A percentile compares a stretch with the other conserved stretches of the same genome.
phyloP scores from a whole-genome alignment of 345 rosid genomes.

The Pistacia atlantica region DNA sequence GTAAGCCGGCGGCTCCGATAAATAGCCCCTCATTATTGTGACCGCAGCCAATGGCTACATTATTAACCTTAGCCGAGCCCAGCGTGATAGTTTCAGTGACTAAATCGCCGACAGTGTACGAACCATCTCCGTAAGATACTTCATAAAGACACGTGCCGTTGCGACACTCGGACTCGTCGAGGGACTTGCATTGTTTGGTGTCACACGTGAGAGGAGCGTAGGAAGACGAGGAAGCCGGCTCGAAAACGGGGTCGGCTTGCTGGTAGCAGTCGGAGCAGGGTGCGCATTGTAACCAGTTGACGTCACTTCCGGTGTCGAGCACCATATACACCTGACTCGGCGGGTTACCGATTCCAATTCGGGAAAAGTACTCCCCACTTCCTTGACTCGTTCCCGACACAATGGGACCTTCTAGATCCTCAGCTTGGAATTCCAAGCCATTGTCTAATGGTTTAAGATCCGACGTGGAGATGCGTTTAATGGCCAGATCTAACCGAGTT shows the following conservation, averaged over 20 bases:
- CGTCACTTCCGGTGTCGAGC: slow-evolving; percentile 86
- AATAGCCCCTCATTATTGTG: slow-evolving; percentile 83
- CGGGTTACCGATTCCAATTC: slow-evolving; percentile 81
- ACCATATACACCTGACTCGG: slow-evolving; percentile 71
- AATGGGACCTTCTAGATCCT: slow-evolving; percentile 54
- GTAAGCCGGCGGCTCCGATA: slow-evolving; percentile 82
- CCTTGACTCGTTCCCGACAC: slow-evolving; percentile 84
- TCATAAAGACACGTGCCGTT: slow-evolving; percentile 74
- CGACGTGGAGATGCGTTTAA: slow-evolving; percentile 35
- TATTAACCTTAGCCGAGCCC: slow-evolving; percentile 54
- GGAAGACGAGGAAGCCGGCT: slow-evolving; percentile 69
- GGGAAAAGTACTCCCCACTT: slow-evolving; percentile 93
- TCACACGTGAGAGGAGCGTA: slow-evolving; percentile 65
- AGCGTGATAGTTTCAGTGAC: slow-evolving; percentile 73
- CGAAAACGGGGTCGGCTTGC: slow-evolving; percentile 85
- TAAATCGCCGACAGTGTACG: slow-evolving; percentile 83
- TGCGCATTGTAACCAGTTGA: slow-evolving; percentile 87
- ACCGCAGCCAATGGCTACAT: slow-evolving; percentile 84
- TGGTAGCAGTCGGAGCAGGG: slow-evolving; percentile 92
- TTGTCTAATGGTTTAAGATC: slow-evolving; percentile 54
- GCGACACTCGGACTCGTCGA: slow-evolving; percentile 69
- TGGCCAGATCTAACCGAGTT: slow-evolving; percentile 55
- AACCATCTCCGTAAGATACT: slow-evolving; percentile 91
- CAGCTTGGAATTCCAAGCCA: slow-evolving; percentile 25
- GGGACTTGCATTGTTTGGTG: slow-evolving; percentile 59